Conservation (phyloP, 257 asterid species). For the Nicotiana benthamiana region DNA sequence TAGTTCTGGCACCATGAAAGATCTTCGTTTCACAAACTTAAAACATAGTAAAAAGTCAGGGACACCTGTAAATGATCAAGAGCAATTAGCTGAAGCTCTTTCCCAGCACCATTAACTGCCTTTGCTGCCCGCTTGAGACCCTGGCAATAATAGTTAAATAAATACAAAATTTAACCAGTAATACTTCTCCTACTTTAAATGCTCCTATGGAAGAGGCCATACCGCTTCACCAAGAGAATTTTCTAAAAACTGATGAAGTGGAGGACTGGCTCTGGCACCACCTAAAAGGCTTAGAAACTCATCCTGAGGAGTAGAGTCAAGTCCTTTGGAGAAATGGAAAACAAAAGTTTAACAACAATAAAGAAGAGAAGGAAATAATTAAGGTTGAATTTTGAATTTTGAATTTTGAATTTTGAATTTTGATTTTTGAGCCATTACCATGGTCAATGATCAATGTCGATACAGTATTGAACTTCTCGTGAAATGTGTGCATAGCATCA, state of each 20-base stretch:
- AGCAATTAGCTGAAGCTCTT: slow-evolving; percentile 76
- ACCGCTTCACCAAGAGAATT: slow-evolving; percentile 97
- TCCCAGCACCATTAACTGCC: slow-evolving; percentile 74
- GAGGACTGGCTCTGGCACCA: slow-evolving; percentile 96
- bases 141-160: slow-evolving; percentile 30
- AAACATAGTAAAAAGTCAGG: slow-evolving; percentile 2
- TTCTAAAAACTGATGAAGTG: slow-evolving; percentile 89
- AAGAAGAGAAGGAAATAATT: slow-evolving; percentile 5
- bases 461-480: slow-evolving; percentile 65
- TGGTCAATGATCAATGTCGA: slow-evolving; percentile 73
- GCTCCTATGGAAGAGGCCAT: slow-evolving; percentile 9
- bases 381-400: neutral
- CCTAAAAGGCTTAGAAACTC: slow-evolving; percentile 85
- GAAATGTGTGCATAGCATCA: slow-evolving; percentile 71
- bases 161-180: slow-evolving; percentile 1
- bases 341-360: slow-evolving; percentile 17
- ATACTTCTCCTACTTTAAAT: neutral
- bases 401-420: slow-evolving; percentile 4
- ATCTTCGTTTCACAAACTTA: neutral
- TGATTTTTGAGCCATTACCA: slow-evolving; percentile 38
- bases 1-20: neutral
- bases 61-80: slow-evolving; percentile 86
- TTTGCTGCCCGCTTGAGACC: slow-evolving; percentile 85
- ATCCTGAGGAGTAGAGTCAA: slow-evolving; percentile 84
- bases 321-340: slow-evolving; percentile 40